Conservation (phyloP, 352 stramenopile species). For the Globisporangium yorkense region DNA sequence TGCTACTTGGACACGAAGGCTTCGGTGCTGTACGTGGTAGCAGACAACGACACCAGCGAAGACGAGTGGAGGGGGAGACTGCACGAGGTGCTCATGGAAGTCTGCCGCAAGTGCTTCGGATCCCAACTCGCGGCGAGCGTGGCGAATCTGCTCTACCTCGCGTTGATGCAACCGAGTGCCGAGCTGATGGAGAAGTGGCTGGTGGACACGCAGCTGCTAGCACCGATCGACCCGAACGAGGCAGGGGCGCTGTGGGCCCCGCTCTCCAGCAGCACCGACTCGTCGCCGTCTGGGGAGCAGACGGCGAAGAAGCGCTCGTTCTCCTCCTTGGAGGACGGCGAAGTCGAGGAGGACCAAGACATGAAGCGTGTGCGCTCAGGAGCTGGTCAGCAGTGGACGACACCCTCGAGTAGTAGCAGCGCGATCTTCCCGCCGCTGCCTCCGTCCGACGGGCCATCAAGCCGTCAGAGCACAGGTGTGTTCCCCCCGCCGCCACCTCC, state of each 20-base stretch:
- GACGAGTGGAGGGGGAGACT: slow-evolving; percentile 22
- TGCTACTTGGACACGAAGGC: slow-evolving; percentile 44
- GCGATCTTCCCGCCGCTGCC: slow-evolving; percentile 3
- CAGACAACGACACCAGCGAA: slow-evolving; percentile 16
- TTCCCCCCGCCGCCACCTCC: neutral
- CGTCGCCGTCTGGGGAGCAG: neutral
- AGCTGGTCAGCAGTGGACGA: neutral
- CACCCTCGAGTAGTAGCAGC: neutral
- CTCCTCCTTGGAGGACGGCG: slow-evolving; percentile 43
- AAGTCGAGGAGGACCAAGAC: slow-evolving; percentile 28
- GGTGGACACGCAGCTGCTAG: slow-evolving; percentile 48
- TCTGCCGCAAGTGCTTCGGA: slow-evolving; percentile 52
- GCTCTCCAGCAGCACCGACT: neutral
- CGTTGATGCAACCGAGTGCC: slow-evolving; percentile 41
- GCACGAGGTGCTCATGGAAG: slow-evolving; percentile 50
- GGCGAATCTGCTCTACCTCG: slow-evolving; percentile 69
- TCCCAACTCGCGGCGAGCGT: slow-evolving; percentile 35
- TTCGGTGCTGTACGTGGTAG: slow-evolving; percentile 31
- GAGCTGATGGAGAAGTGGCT: slow-evolving; percentile 46
- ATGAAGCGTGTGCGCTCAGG: neutral
- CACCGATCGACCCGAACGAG: slow-evolving; percentile 29
- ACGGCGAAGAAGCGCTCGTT: slow-evolving; percentile 6
- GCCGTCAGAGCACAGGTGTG: neutral
- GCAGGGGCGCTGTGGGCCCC: slow-evolving; percentile 28
- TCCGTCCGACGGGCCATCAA: neutral